Conservation (phyloP, 139 green algal species). For the Tetradesmus lagerheimii region DNA sequence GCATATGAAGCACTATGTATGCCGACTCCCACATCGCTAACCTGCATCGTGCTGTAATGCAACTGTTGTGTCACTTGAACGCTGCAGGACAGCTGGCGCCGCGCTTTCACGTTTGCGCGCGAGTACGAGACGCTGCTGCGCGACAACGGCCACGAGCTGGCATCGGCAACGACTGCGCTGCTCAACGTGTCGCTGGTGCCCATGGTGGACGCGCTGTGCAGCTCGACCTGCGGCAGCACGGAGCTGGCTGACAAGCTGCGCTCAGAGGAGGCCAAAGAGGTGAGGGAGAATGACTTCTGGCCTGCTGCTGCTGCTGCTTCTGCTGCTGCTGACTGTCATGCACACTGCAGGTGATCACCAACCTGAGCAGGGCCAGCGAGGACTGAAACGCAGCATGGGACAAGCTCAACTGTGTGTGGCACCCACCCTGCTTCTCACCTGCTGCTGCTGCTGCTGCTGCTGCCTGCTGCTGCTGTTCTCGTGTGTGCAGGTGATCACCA, state of each 20-base stretch:
- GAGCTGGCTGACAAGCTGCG: neutral
- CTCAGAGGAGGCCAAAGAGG: neutral
- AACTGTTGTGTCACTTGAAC: neutral
- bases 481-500: too few relatives aligned
- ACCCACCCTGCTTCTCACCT: too few relatives aligned
- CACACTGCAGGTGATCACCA: neutral
- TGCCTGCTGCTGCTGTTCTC: too few relatives aligned
- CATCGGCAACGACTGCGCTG: neutral
- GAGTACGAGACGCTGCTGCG: slow-evolving; percentile 7
- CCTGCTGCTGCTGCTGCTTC: too few relatives aligned
- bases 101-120: neutral
- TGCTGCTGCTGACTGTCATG: neutral
- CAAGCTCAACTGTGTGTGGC: too few relatives aligned
- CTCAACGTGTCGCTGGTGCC: neutral
- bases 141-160: neutral
- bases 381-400: too few relatives aligned
- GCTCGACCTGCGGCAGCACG: neutral
- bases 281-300: too few relatives aligned
- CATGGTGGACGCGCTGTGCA: neutral
- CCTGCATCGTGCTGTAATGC: neutral
- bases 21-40: too few relatives aligned
- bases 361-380: neutral
- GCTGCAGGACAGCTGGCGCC: neutral
- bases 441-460: too few relatives aligned
- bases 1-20: too few relatives aligned